Percentiles rank a stretch among this genome's conserved stretches.
phyloP scores from a whole-genome alignment of 106 monocot species.

The Platanthera guangdongensis region DNA sequence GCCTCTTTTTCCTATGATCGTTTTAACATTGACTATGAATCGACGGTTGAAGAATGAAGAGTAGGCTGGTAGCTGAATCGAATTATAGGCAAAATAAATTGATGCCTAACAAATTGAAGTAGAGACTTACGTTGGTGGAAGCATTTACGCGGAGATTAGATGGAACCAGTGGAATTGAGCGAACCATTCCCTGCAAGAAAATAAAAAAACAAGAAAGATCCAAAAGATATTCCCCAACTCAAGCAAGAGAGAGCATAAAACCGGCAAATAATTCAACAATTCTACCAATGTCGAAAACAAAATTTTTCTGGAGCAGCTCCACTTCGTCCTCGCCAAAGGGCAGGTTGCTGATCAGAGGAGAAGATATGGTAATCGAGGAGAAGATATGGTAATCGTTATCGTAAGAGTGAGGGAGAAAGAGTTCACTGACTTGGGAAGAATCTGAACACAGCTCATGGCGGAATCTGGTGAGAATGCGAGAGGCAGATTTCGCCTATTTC shows the following conservation, averaged over 20 bases:
- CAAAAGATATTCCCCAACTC: not conserved
- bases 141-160: slow-evolving; percentile 18
- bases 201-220: not conserved
- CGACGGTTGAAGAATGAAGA: not conserved
- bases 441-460: slow-evolving; percentile 36
- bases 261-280: not conserved
- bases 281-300: slow-evolving; percentile 2
- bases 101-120: not conserved
- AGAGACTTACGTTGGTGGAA: not conserved
- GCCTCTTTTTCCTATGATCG: no score
- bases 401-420: not conserved
- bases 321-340: slow-evolving; percentile 1
- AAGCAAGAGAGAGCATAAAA: not conserved
- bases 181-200: slow-evolving; percentile 28
- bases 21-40: not conserved
- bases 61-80: not conserved
- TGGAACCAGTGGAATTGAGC: slow-evolving; percentile 18
- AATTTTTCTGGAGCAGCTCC: slow-evolving; percentile 12
- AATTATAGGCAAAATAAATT: not conserved
- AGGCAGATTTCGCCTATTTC: not conserved
- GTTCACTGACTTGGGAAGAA: slow-evolving; percentile 17
- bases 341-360: slow-evolving; percentile 18
- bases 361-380: not conserved
- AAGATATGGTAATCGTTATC: not conserved
- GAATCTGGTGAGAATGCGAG: not conserved